phyloP scores from a whole-genome alignment of 2,329 filamentous ascomycete species.

The Tolypocladium tropicale region DNA sequence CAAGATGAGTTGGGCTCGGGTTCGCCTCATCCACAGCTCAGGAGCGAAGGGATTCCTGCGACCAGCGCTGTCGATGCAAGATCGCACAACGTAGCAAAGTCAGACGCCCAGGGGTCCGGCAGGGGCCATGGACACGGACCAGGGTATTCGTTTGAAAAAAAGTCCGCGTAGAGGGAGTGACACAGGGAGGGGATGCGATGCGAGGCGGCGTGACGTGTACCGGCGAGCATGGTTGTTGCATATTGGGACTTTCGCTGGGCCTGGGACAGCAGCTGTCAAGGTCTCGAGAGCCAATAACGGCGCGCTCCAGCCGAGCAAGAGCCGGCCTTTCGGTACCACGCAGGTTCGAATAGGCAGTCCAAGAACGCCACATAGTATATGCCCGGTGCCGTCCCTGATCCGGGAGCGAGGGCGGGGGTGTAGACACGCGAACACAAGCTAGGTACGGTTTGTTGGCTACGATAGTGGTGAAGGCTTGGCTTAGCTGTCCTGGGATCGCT shows the following conservation, averaged over 20 bases:
- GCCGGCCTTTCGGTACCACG: neutral
- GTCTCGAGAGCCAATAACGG: neutral
- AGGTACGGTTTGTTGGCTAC: neutral
- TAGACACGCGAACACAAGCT: neutral
- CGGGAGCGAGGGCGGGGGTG: neutral
- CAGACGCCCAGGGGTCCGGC: neutral
- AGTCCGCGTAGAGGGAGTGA: neutral
- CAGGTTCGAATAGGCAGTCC: neutral
- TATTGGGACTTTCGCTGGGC: neutral
- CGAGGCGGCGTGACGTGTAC: neutral
- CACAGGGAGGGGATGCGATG: neutral
- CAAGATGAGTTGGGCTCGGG: neutral
- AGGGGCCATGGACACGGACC: neutral
- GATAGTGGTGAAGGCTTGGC: neutral
- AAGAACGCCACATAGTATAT: too few species aligned
- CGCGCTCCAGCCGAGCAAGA: neutral
- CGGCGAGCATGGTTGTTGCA: neutral
- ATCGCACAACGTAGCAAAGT: neutral
- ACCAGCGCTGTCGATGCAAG: neutral
- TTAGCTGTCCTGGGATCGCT: neutral
- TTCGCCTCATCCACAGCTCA: neutral
- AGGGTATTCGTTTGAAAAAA: neutral
- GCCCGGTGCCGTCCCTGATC: too few species aligned
- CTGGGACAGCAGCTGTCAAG: neutral
- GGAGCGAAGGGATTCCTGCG: neutral